These are phyloP conservation scores for Tieghemiomyces parasiticus DNA, from an alignment of 192 early-diverging fungal genomes.

Conservation along the genomic window DNA sequence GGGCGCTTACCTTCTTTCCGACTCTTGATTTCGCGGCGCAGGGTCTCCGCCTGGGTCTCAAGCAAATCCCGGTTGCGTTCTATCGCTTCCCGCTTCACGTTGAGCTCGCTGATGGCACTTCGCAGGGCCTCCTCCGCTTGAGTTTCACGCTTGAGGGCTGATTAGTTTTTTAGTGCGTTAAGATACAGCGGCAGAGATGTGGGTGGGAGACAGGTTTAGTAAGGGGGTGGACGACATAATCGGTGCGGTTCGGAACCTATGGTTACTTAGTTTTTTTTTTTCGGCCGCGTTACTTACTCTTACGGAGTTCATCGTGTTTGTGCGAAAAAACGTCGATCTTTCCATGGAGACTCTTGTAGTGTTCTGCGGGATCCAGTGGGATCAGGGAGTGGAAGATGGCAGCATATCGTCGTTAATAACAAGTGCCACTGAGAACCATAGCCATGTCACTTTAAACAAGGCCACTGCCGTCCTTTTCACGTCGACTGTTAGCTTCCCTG, in stretches of 20 bases:
- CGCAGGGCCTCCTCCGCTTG: background rate
- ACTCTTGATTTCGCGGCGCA: background rate
- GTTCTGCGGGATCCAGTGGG: background rate
- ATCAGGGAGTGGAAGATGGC: too few relatives aligned
- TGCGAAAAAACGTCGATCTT: background rate
- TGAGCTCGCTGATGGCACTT: background rate
- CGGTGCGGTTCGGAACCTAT: too few relatives aligned
- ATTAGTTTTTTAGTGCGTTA: too few relatives aligned
- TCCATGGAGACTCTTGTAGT: background rate
- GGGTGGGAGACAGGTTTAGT: too few relatives aligned
- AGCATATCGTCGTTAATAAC: too few relatives aligned
- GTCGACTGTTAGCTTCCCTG: too few relatives aligned
- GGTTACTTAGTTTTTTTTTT: too few relatives aligned
- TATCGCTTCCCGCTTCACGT: background rate
- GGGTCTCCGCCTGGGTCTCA: background rate
- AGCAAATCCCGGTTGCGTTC: background rate
- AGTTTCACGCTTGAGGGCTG: background rate
- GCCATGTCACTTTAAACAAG: too few relatives aligned
- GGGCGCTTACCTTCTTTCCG: constrained; percentile 1
- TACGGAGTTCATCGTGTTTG: background rate
- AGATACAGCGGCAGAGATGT: too few relatives aligned
- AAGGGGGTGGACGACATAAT: too few relatives aligned
- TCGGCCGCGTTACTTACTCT: background rate
- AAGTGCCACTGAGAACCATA: too few relatives aligned
- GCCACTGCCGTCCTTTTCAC: too few relatives aligned